Base-by-base conservation (phyloP, 805 yeast species). In the Dipodascopsis uninucleata region DNA sequence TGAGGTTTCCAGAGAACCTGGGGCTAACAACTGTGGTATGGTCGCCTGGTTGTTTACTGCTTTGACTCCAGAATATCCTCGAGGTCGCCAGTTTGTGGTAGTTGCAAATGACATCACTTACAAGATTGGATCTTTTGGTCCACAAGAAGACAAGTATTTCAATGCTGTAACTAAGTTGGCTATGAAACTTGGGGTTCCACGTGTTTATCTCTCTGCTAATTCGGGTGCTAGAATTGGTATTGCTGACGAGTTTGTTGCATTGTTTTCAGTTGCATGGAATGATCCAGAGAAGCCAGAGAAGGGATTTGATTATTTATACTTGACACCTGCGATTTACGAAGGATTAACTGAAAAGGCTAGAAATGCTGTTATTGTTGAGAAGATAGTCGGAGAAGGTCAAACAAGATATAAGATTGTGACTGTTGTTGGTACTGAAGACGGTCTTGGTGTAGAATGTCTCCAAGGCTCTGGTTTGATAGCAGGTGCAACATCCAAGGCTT, bases 191-290 rank as follows among this genome's bases (percentile, higher is more conserved):
- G 98, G 98, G 49, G 81, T 93, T 58, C 99, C 99, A 62, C 77
- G 99, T 71, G 78, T 93, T 45, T 93, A 93, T 70, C 74, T 93
- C 58, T 86, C 97, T 58, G 99, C 98, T 23, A 93, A 93, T 77
- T 89, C 97, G 49, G 99, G 99, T 75, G 99, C 99, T 36, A 81
- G 99, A 74, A 85, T 93, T 54, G 98, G 98, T 63, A 79, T 93
- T 65, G 98, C 99, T 22, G 97, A 93, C 58, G 99, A 93, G 68
- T 75, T 93, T 53, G 75, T 93, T 44, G 93, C 96, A 48, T 76
- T 78, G 62, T 88, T 79, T 73, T 80, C 85, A 67, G 96, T 90
- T 53, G 87, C 90, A 43, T 93, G 99, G 99, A 84, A 81, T 57
- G 89, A 81, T 57, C 79, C 78, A 32, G 68, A 69, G 20, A 73